Conservation (phyloP, 1,284 basidiomycete species). For the Ceratobasidium sp. region DNA sequence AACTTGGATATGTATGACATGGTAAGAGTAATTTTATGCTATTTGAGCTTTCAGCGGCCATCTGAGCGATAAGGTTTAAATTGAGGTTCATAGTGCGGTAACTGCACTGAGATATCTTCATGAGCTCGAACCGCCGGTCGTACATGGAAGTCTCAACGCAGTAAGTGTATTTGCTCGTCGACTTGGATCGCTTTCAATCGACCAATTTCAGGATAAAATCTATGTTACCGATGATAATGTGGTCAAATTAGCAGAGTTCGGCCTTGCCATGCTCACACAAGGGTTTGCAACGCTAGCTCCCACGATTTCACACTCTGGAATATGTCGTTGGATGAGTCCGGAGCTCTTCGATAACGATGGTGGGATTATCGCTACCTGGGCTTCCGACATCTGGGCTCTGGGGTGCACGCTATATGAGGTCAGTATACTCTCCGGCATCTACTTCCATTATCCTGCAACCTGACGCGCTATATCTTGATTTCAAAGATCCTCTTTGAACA, state of each 20-base stretch:
- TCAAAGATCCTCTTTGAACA: not conserved
- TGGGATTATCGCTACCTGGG: not conserved
- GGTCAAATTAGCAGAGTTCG: conserved; percentile 11
- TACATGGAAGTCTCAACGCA: conserved; percentile 13
- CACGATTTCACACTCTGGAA: not conserved
- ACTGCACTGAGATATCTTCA: conserved; percentile 8
- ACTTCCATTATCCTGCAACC: not conserved
- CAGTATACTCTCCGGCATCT: not conserved
- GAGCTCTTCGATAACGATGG: not conserved
- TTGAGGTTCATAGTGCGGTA: not conserved
- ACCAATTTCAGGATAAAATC: conserved; percentile 5
- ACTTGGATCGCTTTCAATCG: not conserved
- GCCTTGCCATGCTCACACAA: conserved; percentile 7
- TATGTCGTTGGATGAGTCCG: conserved; percentile 27
- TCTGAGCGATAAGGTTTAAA: not conserved
- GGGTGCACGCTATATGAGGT: conserved; percentile 5
- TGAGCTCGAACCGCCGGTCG: conserved; percentile 5
- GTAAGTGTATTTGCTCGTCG: not conserved
- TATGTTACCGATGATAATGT: not conserved
- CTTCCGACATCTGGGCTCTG: conserved; percentile 5
- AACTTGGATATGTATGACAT: not conserved
- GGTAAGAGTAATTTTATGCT: not conserved
- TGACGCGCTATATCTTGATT: not conserved
- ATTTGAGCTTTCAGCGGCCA: not conserved
- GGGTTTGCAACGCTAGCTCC: not conserved